These are phyloP conservation scores for Myxozyma sirexii DNA, from an alignment of 805 yeast genomes.

Conservation along the genomic window DNA sequence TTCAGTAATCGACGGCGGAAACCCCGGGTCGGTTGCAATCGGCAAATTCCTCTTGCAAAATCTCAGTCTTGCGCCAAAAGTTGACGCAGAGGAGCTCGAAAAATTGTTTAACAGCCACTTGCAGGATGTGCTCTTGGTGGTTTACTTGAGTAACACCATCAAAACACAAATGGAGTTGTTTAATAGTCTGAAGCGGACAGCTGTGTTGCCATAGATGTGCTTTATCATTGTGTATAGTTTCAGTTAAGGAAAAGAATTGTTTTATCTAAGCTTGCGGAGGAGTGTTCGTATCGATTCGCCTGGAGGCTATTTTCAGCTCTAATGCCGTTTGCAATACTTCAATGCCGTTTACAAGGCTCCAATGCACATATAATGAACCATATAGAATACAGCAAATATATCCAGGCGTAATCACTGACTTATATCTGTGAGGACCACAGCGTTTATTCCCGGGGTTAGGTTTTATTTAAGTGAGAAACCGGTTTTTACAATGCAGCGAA, in stretches of 20 bases:
- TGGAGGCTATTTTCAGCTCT: no score
- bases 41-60: constrained; percentile 65
- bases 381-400: no score
- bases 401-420: no score
- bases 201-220: constrained; percentile 11
- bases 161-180: constrained; percentile 59
- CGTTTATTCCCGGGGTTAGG: no score
- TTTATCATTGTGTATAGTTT: background rate
- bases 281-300: no score
- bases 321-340: no score
- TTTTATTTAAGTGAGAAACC: no score
- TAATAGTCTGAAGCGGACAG: constrained; percentile 30
- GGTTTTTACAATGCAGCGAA: no score
- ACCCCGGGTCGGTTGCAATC: constrained; percentile 48
- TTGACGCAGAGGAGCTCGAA: constrained; percentile 56
- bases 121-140: constrained; percentile 80
- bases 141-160: constrained; percentile 78
- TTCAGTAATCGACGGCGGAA: constrained; percentile 32
- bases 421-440: no score
- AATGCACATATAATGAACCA: no score
- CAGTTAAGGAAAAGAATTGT: background rate
- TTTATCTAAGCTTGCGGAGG: no score
- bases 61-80: constrained; percentile 45
- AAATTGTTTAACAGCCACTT: constrained; percentile 67
- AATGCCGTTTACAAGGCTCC: no score